Percentiles rank a stretch among this genome's conserved stretches.
phyloP scores from a whole-genome alignment of 805 yeast species.

The Candida incommunis region DNA sequence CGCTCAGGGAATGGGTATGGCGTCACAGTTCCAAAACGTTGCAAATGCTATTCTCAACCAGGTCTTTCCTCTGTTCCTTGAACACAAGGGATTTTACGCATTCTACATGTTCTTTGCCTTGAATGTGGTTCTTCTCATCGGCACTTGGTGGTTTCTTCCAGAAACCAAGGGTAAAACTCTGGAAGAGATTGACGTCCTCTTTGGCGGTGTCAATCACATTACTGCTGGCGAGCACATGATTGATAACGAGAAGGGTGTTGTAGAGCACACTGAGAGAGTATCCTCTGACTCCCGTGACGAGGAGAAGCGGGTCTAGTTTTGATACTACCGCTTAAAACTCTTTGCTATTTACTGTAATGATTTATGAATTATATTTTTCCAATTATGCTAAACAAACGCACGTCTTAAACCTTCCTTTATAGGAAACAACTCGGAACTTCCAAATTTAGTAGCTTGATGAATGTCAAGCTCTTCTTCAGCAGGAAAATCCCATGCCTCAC shows the following conservation, averaged over 20 bases:
- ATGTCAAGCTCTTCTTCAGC: too few relatives aligned
- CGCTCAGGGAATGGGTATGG: slow-evolving; percentile 8
- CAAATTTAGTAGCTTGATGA: too few relatives aligned
- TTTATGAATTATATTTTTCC: too few relatives aligned
- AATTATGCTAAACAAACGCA: too few relatives aligned
- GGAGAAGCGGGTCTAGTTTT: too few relatives aligned
- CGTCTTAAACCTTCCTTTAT: too few relatives aligned
- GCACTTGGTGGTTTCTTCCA: slow-evolving; percentile 42
- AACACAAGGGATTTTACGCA: slow-evolving; percentile 36
- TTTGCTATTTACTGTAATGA: too few relatives aligned
- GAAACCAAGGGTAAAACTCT: slow-evolving; percentile 44
- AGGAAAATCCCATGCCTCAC: too few relatives aligned
- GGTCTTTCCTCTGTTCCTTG: slow-evolving; percentile 34
- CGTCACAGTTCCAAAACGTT: slow-evolving; percentile 3
- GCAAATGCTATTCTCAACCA: slow-evolving; percentile 39
- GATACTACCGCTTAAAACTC: too few relatives aligned
- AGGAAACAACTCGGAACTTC: too few relatives aligned
- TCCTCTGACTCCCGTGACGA: too few relatives aligned
- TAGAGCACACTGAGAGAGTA: not conserved
- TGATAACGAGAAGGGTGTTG: slow-evolving; percentile 8
- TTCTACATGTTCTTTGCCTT: slow-evolving; percentile 42
- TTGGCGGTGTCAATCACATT: slow-evolving; percentile 17
- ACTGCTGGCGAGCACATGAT: slow-evolving; percentile 20
- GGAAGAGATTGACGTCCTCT: slow-evolving; percentile 45
- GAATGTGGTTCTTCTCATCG: slow-evolving; percentile 30